These are phyloP conservation scores for Echites panduratus DNA, from an alignment of 257 asterid genomes.

Conservation along the genomic window DNA sequence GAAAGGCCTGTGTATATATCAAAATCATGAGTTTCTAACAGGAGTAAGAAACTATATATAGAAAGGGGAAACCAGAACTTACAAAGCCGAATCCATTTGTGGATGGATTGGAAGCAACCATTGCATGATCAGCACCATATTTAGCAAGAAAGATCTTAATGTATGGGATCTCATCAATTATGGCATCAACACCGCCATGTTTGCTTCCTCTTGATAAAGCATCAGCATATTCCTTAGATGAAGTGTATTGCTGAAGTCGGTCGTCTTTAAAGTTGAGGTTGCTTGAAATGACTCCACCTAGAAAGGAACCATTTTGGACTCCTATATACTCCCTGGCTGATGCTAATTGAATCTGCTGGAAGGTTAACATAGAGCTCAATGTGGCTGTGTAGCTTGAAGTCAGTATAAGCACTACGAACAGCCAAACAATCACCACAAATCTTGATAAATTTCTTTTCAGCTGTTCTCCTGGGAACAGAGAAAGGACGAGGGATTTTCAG, in stretches of 20 bases:
- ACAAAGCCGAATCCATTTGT: slow-evolving; percentile 23
- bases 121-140: slow-evolving; percentile 15
- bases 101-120: slow-evolving; percentile 13
- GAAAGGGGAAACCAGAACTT: background rate
- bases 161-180: slow-evolving; percentile 29
- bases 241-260: slow-evolving; percentile 8
- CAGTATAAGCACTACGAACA: slow-evolving; percentile 41
- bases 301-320: slow-evolving; percentile 14
- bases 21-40: background rate
- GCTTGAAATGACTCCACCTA: background rate
- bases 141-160: slow-evolving; percentile 20
- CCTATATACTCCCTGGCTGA: slow-evolving; percentile 22
- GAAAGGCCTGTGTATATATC: slow-evolving; percentile 20
- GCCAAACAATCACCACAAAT: slow-evolving; percentile 40
- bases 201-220: slow-evolving; percentile 37
- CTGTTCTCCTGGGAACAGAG: slow-evolving; percentile 29
- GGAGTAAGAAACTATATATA: no score
- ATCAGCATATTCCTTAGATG: slow-evolving; percentile 7
- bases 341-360: slow-evolving; percentile 25
- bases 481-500: background rate
- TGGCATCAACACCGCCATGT: slow-evolving; percentile 36
- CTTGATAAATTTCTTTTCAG: slow-evolving; percentile 34
- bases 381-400: slow-evolving; percentile 44
- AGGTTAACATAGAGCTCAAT: slow-evolving; percentile 43
- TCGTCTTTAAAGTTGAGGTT: slow-evolving; percentile 21